Evolutionary conservation across 1,139 yeast species (phyloP).

Genomic region (Debaryomycetaceae sp.): DNA sequence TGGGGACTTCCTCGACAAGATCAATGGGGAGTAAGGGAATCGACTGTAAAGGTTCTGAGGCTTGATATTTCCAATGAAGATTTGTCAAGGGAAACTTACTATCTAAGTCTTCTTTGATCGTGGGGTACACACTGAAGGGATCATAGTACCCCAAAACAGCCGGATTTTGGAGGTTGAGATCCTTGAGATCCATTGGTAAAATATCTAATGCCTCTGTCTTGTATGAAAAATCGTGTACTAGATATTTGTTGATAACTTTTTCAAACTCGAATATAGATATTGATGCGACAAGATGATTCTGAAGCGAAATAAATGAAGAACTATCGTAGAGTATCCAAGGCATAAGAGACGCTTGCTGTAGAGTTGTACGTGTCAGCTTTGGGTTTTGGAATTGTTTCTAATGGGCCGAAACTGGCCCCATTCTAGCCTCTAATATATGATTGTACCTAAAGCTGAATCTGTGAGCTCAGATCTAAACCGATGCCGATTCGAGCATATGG

Average conservation of each 20-base stretch:
- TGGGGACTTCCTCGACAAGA: slow-evolving; percentile 61
- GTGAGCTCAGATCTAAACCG: too few species aligned
- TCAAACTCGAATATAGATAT: neutral
- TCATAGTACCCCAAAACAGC: slow-evolving; percentile 72
- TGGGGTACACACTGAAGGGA: slow-evolving; percentile 68
- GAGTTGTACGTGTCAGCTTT: too few species aligned
- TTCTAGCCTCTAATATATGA: too few species aligned
- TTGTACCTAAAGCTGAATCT: too few species aligned
- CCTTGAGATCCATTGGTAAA: slow-evolving; percentile 8
- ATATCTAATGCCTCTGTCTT: neutral
- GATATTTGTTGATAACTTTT: neutral
- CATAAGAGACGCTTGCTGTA: too few species aligned
- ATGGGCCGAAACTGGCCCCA: too few species aligned
- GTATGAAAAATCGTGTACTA: neutral
- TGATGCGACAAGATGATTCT: too few species aligned
- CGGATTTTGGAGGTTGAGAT: slow-evolving; percentile 17
- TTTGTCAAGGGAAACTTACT: slow-evolving; percentile 63
- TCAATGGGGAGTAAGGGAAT: slow-evolving; percentile 60
- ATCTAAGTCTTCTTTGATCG: slow-evolving; percentile 49
- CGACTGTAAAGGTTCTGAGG: slow-evolving; percentile 59
- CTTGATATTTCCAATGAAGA: slow-evolving; percentile 70
- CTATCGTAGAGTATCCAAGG: too few species aligned
- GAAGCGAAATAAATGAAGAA: too few species aligned
- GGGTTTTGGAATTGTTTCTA: too few species aligned
- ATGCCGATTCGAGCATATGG: too few species aligned